Base-by-base conservation (phyloP, 306 rosid genomes). In the Vicia villosa region DNA sequence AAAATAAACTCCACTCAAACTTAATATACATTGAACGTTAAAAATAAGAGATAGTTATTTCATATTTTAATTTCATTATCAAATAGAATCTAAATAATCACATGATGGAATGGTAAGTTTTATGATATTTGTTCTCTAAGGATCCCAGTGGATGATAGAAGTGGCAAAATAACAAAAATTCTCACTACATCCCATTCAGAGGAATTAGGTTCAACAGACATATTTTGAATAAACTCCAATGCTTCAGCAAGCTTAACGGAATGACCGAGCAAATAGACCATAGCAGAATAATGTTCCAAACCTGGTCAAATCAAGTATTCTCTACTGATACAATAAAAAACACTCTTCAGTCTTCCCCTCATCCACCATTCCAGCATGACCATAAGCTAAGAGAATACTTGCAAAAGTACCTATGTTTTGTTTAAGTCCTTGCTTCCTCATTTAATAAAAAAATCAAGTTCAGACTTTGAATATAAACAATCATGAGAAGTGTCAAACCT, bases 401-500 rank as follows among this genome's bases (percentile, higher is more conserved):
- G 87, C 83, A 74, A 91, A 77, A 69, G 99, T 91, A 70, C 94
- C 95, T 91, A 95, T 81, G 70, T 74, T 91, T 62, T 88, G 91
- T 78, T 63, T 74, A 45, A 88, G 3, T 66, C 95, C 87, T 16
- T 80, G 82, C 58, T 70, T 80, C 76, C 73, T 88, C 97, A 94
- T 86, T 77, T 70, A 83, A 73, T 84, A 46, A 77, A 83, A 83
- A 20, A 94, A 66, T 74, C 83, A 80, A 91, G 81, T 10, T 92
- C 96, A 55, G 74, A 41, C 62, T 78, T 81, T 52, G 95, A 73
- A 58, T 70, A 49, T 97, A n/a, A n/a, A n/a, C n/a, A n/a, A n/a
- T n/a, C n/a, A n/a, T n/a, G n/a, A n/a, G n/a, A n/a, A n/a, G n/a
- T n/a, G n/a, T n/a, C n/a, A n/a, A n/a, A n/a, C n/a, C n/a, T n/a